A percentile compares a stretch with the other conserved stretches of the same genome.
Conservation (phyloP, 257 asterid genomes). For the Osmanthus fragrans region DNA sequence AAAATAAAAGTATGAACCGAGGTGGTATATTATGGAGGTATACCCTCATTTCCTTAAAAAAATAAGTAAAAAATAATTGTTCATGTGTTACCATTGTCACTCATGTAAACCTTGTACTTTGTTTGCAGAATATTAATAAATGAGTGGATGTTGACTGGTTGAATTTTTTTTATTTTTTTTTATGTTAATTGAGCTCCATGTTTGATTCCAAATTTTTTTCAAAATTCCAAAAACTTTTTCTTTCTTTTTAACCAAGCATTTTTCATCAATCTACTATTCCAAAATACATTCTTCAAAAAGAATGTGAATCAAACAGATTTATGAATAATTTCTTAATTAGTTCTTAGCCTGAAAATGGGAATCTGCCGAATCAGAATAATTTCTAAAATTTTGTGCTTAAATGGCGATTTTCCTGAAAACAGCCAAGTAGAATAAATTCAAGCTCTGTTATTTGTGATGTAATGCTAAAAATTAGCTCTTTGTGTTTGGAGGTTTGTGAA, state of each 20-base stretch:
- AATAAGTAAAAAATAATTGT: neutral
- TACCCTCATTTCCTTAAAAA: neutral
- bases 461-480: neutral
- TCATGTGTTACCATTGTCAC: neutral
- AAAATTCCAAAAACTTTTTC: no score
- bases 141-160: neutral
- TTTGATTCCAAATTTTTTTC: no score
- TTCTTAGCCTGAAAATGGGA: neutral
- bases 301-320: neutral
- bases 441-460: neutral
- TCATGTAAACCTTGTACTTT: neutral
- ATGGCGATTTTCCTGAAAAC: neutral
- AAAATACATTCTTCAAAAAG: no score
- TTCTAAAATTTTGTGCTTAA: neutral
- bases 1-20: neutral
- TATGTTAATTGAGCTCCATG: neutral
- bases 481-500: neutral
- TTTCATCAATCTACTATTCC: no score
- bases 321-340: neutral
- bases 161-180: no score
- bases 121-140: neutral
- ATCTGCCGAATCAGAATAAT: neutral
- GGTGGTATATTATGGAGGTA: neutral
- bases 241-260: no score
- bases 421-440: neutral